Base-by-base conservation (phyloP, 495 filamentous ascomycete genomes). In the Aspergillus conjunctus region DNA sequence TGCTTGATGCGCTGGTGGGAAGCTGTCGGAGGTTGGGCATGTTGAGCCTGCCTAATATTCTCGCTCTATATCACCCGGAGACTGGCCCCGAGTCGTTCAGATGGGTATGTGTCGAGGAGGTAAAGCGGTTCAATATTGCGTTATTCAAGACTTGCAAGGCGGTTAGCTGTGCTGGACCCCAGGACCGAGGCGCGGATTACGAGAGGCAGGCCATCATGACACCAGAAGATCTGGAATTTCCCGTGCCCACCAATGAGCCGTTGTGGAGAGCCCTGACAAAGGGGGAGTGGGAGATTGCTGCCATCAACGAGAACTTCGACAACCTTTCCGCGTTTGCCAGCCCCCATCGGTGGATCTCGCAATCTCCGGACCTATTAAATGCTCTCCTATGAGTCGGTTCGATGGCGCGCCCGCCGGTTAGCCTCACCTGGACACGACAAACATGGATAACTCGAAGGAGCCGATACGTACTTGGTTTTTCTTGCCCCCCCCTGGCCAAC, bases 401-500 rank as follows among this genome's bases (percentile, higher is more conserved):
- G n/a, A n/a, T n/a, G n/a, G n/a, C n/a, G n/a, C n/a, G n/a, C n/a
- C n/a, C n/a, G n/a, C n/a, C n/a, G n/a, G n/a, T n/a, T n/a, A n/a
- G n/a, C n/a, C n/a, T n/a, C n/a, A n/a, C n/a, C n/a, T n/a, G n/a
- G n/a, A n/a, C n/a, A n/a, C n/a, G n/a, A n/a, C n/a, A n/a, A n/a
- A n/a, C n/a, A 41, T 59, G 4, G 7, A 34, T 41, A 41, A 3
- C 26, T 5, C 26, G 2, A 5, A 5, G 26, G 26, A 26, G 26
- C n/a, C 5, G 26, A 5, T 26, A 26, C 85, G 70, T 81, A 94
- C 91, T 97, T 97, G 57, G 92, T 97, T 81, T 96, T 96, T 61
- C 94, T 84, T 52, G 94, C 94, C 68, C 81, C 89, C 62, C 92
- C 95, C n/a, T n/a, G n/a, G 51, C 94, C 95, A 56, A 98, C 91